Base-by-base conservation (phyloP, 2,329 filamentous ascomycete species). In the Penicillium sp. region DNA sequence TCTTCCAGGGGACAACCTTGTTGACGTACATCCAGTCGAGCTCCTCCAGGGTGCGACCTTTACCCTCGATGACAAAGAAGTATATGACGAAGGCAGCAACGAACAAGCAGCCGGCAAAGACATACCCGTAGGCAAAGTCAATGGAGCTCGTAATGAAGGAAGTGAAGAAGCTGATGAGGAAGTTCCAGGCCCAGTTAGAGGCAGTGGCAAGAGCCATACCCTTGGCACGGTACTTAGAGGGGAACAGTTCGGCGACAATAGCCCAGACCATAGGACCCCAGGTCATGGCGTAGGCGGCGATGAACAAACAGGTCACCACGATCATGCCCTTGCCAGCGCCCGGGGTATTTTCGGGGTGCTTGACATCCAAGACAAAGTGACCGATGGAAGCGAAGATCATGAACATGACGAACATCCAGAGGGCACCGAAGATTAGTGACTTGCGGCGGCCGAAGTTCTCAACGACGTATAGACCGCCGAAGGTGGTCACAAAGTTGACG, bases 171-270 rank as follows among this genome's bases (percentile, higher is more conserved):
- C 79, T 77, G 48, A 86, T 72, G 53, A 84, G 65, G 64, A 87
- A 87, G 62, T 86, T 84, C 80, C 81, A 85, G 7, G 59, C 43
- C 86, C 86, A 90, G 68, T 90, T 90, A 13, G 83, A 80, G 1
- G 84, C 79, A 5, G 84, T 87, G n/a, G 84, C 83, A n/a, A 89
- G 68, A 1, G 84, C 86, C 77, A 88, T 86, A 42, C 81, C 81
- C 65, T 87, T 87, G 43, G 85, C 84, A 59, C 86, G 79, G 45
- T 68, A 69, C 43, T 67, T 64, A 11, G 59, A 62, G 1, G 68
- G 68, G 57, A 67, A 71, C 4, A 71, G 51, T 42, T 71, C 68
- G 5, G 65, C 63, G 15, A 65, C 65, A 20, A 75, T 70, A 1
- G 71, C 63, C 72, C 72, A 75, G 7, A 72, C 58, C 53, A 74